These are phyloP conservation scores for Madurella fahalii DNA, from an alignment of 2,329 filamentous ascomycete species.

Conservation along the genomic window DNA sequence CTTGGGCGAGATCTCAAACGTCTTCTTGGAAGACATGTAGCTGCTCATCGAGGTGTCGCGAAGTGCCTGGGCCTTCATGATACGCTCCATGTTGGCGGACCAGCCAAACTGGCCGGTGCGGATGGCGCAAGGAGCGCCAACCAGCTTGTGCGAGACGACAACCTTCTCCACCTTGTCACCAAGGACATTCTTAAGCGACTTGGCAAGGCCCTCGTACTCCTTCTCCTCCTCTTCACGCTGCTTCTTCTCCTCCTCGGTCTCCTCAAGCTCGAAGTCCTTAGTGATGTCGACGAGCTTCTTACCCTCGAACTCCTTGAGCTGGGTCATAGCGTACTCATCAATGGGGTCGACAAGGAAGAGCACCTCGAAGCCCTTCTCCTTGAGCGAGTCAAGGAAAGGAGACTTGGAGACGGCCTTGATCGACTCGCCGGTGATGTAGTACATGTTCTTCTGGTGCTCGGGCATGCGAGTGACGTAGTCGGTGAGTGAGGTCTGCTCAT, in stretches of 20 bases:
- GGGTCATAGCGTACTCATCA: conserved; percentile 98
- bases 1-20: conserved; percentile 99
- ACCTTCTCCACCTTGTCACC: conserved; percentile 99
- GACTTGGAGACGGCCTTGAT: conserved; percentile 98
- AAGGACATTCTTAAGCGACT: conserved; percentile 98
- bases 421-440: conserved; percentile 99
- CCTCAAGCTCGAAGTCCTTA: conserved; percentile 99
- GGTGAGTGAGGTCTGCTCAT: conserved; percentile 87
- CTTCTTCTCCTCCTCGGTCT: conserved; percentile 99
- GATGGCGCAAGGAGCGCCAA: conserved; percentile 92
- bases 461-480: conserved; percentile 99
- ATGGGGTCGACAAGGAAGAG: conserved; percentile 99
- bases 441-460: conserved; percentile 99
- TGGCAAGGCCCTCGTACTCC: conserved; percentile 91
- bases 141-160: conserved; percentile 96
- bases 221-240: conserved; percentile 94
- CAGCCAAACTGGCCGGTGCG: conserved; percentile 99
- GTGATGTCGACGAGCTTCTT: conserved; percentile 99
- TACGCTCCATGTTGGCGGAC: conserved; percentile 99
- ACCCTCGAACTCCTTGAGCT: conserved; percentile 99
- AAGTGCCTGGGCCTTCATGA: conserved; percentile 99
- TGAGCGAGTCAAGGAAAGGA: conserved; percentile 97
- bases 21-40: conserved; percentile 99
- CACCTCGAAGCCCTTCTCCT: conserved; percentile 99
- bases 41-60: conserved; percentile 99